Percentiles rank a stretch among this genome's conserved stretches.
Evolutionary conservation across 2,329 filamentous ascomycete genomes (phyloP).

Genomic region (Colletotrichum karsti): DNA sequence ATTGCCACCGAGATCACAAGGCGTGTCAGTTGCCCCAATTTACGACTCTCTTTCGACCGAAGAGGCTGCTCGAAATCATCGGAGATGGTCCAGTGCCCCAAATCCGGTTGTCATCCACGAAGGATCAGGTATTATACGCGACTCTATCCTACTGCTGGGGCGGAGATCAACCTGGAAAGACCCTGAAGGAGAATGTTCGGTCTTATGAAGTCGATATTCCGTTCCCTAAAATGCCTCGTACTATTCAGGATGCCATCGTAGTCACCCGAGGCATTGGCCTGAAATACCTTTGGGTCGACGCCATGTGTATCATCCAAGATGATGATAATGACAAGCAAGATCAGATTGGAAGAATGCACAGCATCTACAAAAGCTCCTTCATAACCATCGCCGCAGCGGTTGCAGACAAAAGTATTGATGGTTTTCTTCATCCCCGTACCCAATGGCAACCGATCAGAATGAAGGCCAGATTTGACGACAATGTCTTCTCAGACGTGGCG

Average conservation of each 20-base stretch:
- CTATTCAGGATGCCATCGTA: not conserved
- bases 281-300: slow-evolving; percentile 24
- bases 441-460: not conserved
- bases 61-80: not conserved
- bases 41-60: not conserved
- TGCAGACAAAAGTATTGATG: not conserved
- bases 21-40: too few relatives aligned
- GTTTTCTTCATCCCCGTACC: not conserved
- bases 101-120: not conserved
- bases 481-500: not conserved
- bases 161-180: not conserved
- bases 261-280: not conserved
- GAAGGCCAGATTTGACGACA: not conserved
- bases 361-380: not conserved
- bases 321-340: not conserved
- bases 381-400: not conserved
- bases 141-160: not conserved
- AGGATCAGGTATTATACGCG: not conserved
- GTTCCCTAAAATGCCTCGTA: not conserved
- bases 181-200: not conserved
- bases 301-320: slow-evolving; percentile 26
- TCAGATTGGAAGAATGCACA: not conserved
- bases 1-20: not conserved
- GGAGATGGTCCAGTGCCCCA: too few relatives aligned
- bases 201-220: not conserved